Evolutionary conservation across 345 rosid species (phyloP), one percentile per base, ranked within the genome.

Genomic region (Reutealis trisperma): DNA sequence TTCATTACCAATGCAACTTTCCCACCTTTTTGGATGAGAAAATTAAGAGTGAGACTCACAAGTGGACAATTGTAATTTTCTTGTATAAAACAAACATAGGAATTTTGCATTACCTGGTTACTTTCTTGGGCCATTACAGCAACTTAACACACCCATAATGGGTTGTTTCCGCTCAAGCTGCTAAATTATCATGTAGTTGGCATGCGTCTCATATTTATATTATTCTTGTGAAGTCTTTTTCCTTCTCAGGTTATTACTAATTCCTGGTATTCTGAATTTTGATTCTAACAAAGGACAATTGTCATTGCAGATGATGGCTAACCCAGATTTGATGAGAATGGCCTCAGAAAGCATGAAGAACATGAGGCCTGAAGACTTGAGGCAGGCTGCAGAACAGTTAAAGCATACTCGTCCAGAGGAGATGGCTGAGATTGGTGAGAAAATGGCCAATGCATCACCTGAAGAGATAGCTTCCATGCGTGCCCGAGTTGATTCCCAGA

Each of bases 331-430:
- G 89, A 87, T 96, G 94, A 96, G 83, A 75, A 94, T 94, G 92
- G 98, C 99, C n/a, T 83, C 97, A 0, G 97, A 96, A 76, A 86
- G 92, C 80, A 90, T 96, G 99, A 89, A 88, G 86, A 94, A 89
- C 77, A 90, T 94, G 91, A 92, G 86, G 84, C 95, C 97, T 16
- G 97, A 91, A 73, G 99, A 92, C 87, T 88, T 89, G 80, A 92
- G 72, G 75, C 91, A 83, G 76, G 99, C 98, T 74, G 97, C 97
- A 0, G 93, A 96, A 78, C 97, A 96, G 79, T 88, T 96, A 42
- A 91, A 92, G 90, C 83, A 90, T 61, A 86, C 91, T 2, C 86
- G 85, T 37, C 97, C 98, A 0, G 97, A 90, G 81, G 94, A 92
- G 80, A 90, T 96, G 90, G 90, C 97, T 51, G 89, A 96, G 86